Evolutionary conservation across 2,329 filamentous ascomycete genomes (phyloP), one percentile per base, ranked within the genome.

Genomic region (Botrytis paeoniae): DNA sequence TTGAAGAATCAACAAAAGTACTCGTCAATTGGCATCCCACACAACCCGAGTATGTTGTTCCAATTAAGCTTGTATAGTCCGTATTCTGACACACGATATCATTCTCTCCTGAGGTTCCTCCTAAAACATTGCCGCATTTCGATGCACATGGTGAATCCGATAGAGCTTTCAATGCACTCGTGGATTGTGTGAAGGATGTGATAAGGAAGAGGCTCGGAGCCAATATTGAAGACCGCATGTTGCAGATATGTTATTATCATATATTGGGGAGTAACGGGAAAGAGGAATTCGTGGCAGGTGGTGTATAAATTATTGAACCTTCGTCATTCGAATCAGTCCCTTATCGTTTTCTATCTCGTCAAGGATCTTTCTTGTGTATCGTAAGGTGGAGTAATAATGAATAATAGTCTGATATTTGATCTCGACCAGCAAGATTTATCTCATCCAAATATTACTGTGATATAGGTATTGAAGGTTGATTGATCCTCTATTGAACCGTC

Each of bases 21-120:
- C 89, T 91, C 2, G 78, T 79, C 25, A 80, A 69, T 72, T 80
- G 76, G 63, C 79, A 80, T n/a, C 72, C 69, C 25, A 80, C 61
- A 66, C 79, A 80, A 25, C 37, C 72, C 35, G 76, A 59, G 61
- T 78, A 80, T 10, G 73, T 75, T 10, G 71, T 65, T 22, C 78
- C 78, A 20, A 71, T 41, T 2, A 71, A 63, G 1, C 73, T 70
- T 39, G 61, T 57, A 70, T 77, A 79, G 43, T 57, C 71, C 8
- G 60, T 69, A 63, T 78, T 75, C 18, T 41, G 39, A 61, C 79
- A 80, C 20, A 74, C 75, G 48, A 80, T 78, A 73, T 80, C 79
- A 71, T 80, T 77, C 39, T 57, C 43, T 14, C 74, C 74, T 9
- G 43, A 70, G 0, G 79, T 80, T 39, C 72, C 75, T 29, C 73